Base-by-base conservation (phyloP, 2,329 filamentous ascomycete genomes). In the Botrytis tulipae region DNA sequence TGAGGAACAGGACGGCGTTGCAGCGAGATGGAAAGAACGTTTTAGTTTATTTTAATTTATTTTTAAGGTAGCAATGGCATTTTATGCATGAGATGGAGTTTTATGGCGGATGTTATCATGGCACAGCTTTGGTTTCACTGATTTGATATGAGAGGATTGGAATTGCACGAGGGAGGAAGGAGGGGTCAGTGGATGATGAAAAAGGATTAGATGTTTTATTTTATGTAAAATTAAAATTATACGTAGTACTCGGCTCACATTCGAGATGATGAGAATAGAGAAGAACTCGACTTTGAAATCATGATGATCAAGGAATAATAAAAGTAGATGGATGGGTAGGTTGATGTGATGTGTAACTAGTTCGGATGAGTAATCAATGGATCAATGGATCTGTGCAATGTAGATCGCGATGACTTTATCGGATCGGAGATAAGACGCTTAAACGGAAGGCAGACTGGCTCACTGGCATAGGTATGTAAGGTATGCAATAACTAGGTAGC, bases 1-100 rank as follows among this genome's bases (percentile, higher is more conserved):
- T 73, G 75, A 76, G 75, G 72, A 77, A 77, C 37, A 62, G 71
- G 68, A 68, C 37, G 69, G 63, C 54, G 65, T 57, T 44, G 67
- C 25, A 59, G 46, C 32, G 70, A 48, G 40, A 63, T 63, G 42
- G 29, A 46, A 46, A 25, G 69, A 63, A 42, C 14, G 35, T 35
- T 25, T 59, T 16, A 22, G 48, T 72, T 44, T 57, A n/a, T 16
- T 8, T 54, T 57, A n/a, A 3, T 16, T 54, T 54, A 54, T 37
- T 37, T 37, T 1, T 1, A 37, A 37, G 62, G 54, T 60, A 46
- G 5, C 29, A 37, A 42, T 54, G 60, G 69, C 59, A 72, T 61
- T 25, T 25, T 32, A 46, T 46, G 68, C 54, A 70, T 70, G 37
- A 61, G 32, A 44, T 62, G 68, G 68, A 70, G 68, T 70, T 61